Conservation (phyloP, 257 asterid species). For the Solanum lycopersicoides region DNA sequence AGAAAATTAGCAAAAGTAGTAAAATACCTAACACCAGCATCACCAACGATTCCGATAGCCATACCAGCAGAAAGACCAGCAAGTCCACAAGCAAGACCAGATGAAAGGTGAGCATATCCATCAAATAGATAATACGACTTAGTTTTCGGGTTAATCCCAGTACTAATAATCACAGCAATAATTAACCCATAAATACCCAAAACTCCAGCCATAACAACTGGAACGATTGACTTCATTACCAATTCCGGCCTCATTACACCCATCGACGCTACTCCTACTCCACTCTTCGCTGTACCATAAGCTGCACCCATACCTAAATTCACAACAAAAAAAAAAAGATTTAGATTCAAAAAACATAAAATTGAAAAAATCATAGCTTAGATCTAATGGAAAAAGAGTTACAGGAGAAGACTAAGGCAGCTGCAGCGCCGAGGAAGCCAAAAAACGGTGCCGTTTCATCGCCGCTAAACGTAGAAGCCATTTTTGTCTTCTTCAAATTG, state of each 20-base stretch:
- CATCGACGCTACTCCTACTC: slow-evolving; percentile 83
- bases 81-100: slow-evolving; percentile 64
- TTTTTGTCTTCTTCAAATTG: slow-evolving; percentile 5
- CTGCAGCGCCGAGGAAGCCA: slow-evolving; percentile 79
- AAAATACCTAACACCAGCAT: slow-evolving; percentile 55
- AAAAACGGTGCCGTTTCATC: slow-evolving; percentile 80
- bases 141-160: slow-evolving; percentile 65
- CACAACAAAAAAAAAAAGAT: background rate
- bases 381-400: slow-evolving; percentile 21
- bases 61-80: slow-evolving; percentile 80
- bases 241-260: slow-evolving; percentile 77
- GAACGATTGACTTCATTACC: slow-evolving; percentile 76
- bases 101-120: slow-evolving; percentile 62
- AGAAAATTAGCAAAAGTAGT: background rate
- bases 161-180: slow-evolving; percentile 68
- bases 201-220: slow-evolving; percentile 84
- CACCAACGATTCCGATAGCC: slow-evolving; percentile 75
- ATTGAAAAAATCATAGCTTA: background rate
- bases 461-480: slow-evolving; percentile 57
- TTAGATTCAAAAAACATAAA: background rate
- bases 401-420: slow-evolving; percentile 76
- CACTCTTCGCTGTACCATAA: slow-evolving; percentile 66
- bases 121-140: slow-evolving; percentile 57
- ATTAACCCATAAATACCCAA: slow-evolving; percentile 68
- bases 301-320: slow-evolving; percentile 73